These are phyloP conservation scores for Pelargonium myrrhifolium DNA, from an alignment of 441 rosid genomes.

Conservation along the genomic window DNA sequence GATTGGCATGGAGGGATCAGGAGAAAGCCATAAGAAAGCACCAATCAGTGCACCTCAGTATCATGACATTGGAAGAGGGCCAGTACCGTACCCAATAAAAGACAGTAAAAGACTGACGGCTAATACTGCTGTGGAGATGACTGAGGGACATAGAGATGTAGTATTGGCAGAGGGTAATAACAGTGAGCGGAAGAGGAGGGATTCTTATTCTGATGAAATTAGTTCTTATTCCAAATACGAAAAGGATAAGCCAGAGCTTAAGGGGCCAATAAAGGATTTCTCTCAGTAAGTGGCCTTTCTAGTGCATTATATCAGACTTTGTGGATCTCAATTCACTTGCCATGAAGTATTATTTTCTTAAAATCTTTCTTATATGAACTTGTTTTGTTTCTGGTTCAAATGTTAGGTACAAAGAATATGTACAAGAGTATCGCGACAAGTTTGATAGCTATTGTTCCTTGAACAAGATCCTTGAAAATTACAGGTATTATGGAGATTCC, in stretches of 20 bases:
- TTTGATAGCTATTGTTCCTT: conserved; percentile 65
- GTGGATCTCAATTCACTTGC: conserved; percentile 1
- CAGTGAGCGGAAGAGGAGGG: conserved; percentile 43
- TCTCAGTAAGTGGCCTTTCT: conserved; percentile 57
- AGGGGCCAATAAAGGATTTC: conserved; percentile 68
- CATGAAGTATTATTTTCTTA: not conserved
- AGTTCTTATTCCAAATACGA: conserved; percentile 67
- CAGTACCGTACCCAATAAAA: conserved; percentile 32
- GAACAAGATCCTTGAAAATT: conserved; percentile 60
- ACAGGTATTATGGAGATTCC: conserved; percentile 51
- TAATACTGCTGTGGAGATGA: conserved; percentile 25
- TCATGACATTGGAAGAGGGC: conserved; percentile 50
- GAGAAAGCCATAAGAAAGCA: conserved; percentile 61
- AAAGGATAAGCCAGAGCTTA: conserved; percentile 69
- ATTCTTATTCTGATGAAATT: conserved; percentile 55
- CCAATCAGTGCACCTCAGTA: conserved; percentile 28
- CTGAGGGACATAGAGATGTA: conserved; percentile 44
- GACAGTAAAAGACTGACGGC: conserved; percentile 46
- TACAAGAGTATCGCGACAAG: conserved; percentile 75
- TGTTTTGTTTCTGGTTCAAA: conserved; percentile 10
- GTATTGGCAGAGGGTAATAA: conserved; percentile 32
- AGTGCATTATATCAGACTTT: conserved; percentile 5
- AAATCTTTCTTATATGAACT: conserved; percentile 2
- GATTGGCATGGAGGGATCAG: conserved; percentile 52
- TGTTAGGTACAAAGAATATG: conserved; percentile 72